Evolutionary conservation across 2,329 filamentous ascomycete species (phyloP).

Genomic region (Fusarium pseudocircinatum): DNA sequence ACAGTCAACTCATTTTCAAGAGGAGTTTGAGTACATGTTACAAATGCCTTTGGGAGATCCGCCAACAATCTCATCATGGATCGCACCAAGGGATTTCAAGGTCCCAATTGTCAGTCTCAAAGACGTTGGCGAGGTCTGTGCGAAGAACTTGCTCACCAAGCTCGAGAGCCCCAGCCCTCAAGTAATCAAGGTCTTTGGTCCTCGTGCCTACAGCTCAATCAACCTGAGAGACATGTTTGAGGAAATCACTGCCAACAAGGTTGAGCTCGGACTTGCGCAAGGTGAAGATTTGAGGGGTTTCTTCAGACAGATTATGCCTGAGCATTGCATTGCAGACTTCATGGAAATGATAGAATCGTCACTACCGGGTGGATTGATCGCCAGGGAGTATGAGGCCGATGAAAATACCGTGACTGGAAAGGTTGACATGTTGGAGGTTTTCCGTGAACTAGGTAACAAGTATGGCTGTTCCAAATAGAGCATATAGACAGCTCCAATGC

Average conservation of each 20-base stretch:
- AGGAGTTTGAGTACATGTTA: slow-evolving; percentile 32
- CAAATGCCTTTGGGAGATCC: slow-evolving; percentile 30
- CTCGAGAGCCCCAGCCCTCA: not conserved
- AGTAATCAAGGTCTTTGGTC: slow-evolving; percentile 42
- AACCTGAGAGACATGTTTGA: slow-evolving; percentile 44
- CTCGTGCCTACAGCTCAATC: slow-evolving; percentile 40
- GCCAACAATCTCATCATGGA: slow-evolving; percentile 36
- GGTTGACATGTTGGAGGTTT: slow-evolving; percentile 37
- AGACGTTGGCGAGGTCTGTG: slow-evolving; percentile 43
- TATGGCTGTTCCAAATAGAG: not conserved
- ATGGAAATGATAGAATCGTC: slow-evolving; percentile 42
- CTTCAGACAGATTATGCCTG: slow-evolving; percentile 33
- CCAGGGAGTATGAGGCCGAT: slow-evolving; percentile 34
- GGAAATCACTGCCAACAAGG: slow-evolving; percentile 35
- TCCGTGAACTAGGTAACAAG: slow-evolving; percentile 13
- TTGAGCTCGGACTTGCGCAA: slow-evolving; percentile 30
- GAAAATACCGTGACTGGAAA: slow-evolving; percentile 37
- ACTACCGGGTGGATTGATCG: slow-evolving; percentile 42
- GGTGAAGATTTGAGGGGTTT: slow-evolving; percentile 38
- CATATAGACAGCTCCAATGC: no score
- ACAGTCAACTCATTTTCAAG: slow-evolving; percentile 32
- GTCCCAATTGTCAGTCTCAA: slow-evolving; percentile 46
- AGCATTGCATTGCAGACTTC: slow-evolving; percentile 35
- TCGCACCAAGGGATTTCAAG: slow-evolving; percentile 39
- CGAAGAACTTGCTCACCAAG: slow-evolving; percentile 29